Percentiles rank a stretch among this genome's conserved stretches.
These are phyloP conservation scores for Lonicera japonica DNA, from an alignment of 129 eudicot species.

Conservation along the genomic window DNA sequence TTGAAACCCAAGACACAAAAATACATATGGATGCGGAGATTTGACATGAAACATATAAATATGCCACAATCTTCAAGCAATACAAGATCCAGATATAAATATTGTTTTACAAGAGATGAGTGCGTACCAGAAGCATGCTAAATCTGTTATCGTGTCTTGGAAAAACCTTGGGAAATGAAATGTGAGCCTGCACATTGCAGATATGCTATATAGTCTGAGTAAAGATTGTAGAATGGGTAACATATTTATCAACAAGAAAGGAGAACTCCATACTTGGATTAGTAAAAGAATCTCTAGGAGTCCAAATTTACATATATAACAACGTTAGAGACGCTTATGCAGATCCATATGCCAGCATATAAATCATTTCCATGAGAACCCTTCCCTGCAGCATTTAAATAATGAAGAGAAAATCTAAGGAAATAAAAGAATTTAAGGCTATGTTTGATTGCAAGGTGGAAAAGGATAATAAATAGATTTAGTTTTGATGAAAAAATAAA, in stretches of 20 bases:
- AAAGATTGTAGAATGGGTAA: background rate
- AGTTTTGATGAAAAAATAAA: no score
- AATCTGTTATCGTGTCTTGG: slow-evolving; percentile 54
- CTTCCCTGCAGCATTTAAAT: slow-evolving; percentile 37
- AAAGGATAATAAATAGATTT: no score
- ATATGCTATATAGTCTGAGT: slow-evolving; percentile 4
- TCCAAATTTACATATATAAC: slow-evolving; percentile 66
- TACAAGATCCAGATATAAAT: background rate
- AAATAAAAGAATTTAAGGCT: background rate
- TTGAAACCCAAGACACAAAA: no score
- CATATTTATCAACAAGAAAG: background rate
- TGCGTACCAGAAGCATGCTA: slow-evolving; percentile 55
- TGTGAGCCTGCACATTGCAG: slow-evolving; percentile 47
- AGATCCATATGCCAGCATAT: slow-evolving; percentile 71
- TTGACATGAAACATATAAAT: no score
- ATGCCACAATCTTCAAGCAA: no score
- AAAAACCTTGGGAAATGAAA: slow-evolving; percentile 54
- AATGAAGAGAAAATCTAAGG: background rate
- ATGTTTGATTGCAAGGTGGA: no score
- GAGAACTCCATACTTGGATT: slow-evolving; percentile 40
- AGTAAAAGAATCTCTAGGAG: slow-evolving; percentile 71
- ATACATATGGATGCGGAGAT: no score
- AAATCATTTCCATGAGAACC: slow-evolving; percentile 60
- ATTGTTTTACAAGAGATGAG: background rate
- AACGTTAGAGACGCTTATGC: slow-evolving; percentile 64